Conservation (phyloP, 495 filamentous ascomycete genomes). For the Penicillium coprophilum region DNA sequence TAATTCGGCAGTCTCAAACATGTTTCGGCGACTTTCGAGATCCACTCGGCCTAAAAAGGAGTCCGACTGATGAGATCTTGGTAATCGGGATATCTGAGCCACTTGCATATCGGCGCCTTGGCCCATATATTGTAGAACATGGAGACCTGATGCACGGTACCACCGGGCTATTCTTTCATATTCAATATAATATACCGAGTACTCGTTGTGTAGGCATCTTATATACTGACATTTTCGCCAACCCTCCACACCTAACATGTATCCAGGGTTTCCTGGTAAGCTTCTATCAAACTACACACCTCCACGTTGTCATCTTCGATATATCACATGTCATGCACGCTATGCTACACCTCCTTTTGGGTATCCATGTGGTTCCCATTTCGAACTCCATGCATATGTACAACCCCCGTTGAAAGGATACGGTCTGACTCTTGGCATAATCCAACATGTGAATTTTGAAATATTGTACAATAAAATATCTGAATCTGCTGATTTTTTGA, state of each 20-base stretch:
- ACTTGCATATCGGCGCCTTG: too few relatives aligned
- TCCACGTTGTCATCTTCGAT: neutral
- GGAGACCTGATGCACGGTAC: neutral
- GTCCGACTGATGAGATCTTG: neutral
- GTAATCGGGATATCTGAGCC: neutral
- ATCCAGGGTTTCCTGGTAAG: neutral
- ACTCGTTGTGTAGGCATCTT: neutral
- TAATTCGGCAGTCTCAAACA: neutral
- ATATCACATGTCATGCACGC: neutral
- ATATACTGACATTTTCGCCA: neutral
- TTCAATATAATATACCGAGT: neutral
- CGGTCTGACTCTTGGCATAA: neutral
- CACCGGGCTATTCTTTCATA: neutral
- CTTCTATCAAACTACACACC: neutral
- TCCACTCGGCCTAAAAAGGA: conserved; percentile 4
- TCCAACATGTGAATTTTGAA: neutral
- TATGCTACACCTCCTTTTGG: neutral
- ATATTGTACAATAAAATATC: conserved; percentile 7
- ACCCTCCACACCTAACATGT: neutral
- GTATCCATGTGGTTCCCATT: neutral
- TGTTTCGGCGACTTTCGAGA: conserved; percentile 3
- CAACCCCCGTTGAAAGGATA: neutral
- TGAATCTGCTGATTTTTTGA: neutral
- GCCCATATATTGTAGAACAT: neutral
- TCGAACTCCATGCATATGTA: neutral